Evolutionary conservation across 768 basidiomycete species (phyloP).

Genomic region (Kondoa malvinella): DNA sequence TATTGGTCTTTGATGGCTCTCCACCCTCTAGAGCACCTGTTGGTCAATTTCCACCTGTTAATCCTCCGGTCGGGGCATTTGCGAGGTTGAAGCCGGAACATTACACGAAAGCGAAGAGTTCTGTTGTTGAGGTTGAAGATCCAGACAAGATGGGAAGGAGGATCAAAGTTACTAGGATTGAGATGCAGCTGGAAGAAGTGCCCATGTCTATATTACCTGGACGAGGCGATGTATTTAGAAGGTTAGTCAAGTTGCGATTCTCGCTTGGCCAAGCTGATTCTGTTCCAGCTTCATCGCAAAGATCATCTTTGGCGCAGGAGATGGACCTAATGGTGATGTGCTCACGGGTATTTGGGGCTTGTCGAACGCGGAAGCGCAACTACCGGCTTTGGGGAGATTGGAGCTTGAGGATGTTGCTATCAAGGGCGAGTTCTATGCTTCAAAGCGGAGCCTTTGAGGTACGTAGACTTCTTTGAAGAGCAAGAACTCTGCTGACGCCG

Average conservation of each 20-base stretch:
- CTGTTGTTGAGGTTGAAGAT: neutral
- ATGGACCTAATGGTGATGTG: conserved; percentile 5
- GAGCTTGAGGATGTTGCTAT: neutral
- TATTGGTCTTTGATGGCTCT: conserved; percentile 5
- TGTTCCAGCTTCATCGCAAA: neutral
- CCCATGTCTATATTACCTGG: conserved; percentile 1
- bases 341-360: neutral
- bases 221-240: neutral
- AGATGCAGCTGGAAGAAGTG: neutral
- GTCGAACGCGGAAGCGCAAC: neutral
- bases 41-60: neutral
- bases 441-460: neutral
- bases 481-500: no score
- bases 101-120: neutral
- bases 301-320: neutral
- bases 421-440: neutral
- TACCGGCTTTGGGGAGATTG: neutral
- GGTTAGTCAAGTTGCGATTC: neutral
- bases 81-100: neutral
- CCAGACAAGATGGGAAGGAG: neutral
- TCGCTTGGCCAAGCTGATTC: neutral
- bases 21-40: neutral
- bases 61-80: neutral
- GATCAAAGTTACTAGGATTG: neutral
- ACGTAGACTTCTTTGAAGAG: no score